These are phyloP conservation scores for Cicer cuneatum DNA, from an alignment of 306 rosid genomes.

Conservation along the genomic window DNA sequence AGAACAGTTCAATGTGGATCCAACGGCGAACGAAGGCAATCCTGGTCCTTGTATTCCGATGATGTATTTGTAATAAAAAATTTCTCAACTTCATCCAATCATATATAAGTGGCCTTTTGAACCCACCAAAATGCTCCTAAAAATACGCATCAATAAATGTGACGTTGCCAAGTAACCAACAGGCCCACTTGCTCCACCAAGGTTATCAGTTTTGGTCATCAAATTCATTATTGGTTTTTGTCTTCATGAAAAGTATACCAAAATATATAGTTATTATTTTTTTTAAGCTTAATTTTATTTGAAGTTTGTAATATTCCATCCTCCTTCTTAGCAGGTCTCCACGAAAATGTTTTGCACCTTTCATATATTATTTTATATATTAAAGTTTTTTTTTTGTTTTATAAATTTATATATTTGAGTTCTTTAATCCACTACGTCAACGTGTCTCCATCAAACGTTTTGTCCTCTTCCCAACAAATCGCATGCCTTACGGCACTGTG, in stretches of 20 bases:
- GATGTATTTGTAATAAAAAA: no score
- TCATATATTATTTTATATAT: not conserved
- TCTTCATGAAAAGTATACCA: not conserved
- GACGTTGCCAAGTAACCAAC: conserved; percentile 31
- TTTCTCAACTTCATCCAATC: conserved; percentile 3
- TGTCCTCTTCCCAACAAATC: conserved; percentile 25
- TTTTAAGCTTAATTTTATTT: conserved; percentile 2
- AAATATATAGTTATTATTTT: no score
- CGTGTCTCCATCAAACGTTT: no score
- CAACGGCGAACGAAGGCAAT: no score
- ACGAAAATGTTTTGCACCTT: conserved; percentile 6
- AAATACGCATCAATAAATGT: conserved; percentile 35
- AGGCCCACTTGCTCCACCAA: conserved; percentile 43
- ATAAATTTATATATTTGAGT: conserved; percentile 11
- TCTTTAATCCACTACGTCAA: conserved; percentile 24
- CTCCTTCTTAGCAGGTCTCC: conserved; percentile 11
- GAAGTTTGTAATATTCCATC: not conserved
- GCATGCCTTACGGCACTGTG: conserved; percentile 9
- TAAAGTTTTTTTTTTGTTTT: not conserved
- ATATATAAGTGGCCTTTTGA: conserved; percentile 17
- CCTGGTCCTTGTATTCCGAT: no score
- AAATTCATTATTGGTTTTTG: not conserved
- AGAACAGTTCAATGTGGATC: no score
- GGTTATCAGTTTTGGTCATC: not conserved
- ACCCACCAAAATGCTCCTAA: conserved; percentile 28